Percentiles rank a stretch among this genome's conserved stretches.
Conservation (phyloP, 495 filamentous ascomycete species). For the Penicillium atrosanguineum region DNA sequence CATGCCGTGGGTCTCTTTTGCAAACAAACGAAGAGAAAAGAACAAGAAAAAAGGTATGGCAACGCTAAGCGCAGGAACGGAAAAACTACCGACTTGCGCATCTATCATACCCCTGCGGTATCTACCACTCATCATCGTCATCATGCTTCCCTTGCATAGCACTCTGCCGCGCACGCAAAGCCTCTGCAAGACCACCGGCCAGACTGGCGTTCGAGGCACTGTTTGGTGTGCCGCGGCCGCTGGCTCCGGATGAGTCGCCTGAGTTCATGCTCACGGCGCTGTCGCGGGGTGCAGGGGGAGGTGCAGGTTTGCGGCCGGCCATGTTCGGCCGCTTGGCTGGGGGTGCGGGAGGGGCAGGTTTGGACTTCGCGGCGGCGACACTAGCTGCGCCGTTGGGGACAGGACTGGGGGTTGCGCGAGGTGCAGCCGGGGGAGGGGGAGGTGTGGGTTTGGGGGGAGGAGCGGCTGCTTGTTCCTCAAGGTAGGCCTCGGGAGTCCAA, state of each 20-base stretch:
- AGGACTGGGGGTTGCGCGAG: conserved; percentile 40
- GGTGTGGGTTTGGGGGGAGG: conserved; percentile 45
- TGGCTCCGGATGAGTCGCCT: conserved; percentile 57
- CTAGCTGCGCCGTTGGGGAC: conserved; percentile 50
- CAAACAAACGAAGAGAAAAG: conserved; percentile 4
- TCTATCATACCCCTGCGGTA: background rate
- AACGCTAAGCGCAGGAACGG: conserved; percentile 31
- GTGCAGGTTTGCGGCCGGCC: conserved; percentile 62
- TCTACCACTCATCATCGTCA: conserved; percentile 69
- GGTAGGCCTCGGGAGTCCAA: conserved; percentile 91
- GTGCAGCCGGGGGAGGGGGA: conserved; percentile 59
- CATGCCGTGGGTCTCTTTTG: conserved; percentile 8
- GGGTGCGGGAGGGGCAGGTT: conserved; percentile 76
- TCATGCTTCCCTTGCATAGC: conserved; percentile 61
- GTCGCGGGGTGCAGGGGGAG: conserved; percentile 62
- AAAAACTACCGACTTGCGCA: conserved; percentile 12
- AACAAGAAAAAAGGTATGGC: conserved; percentile 9
- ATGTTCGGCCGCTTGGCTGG: conserved; percentile 79
- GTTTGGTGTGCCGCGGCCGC: conserved; percentile 65
- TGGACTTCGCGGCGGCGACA: conserved; percentile 55
- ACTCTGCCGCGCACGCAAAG: conserved; percentile 68
- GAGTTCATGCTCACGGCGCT: conserved; percentile 72
- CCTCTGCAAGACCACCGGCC: conserved; percentile 82
- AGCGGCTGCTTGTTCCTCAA: conserved; percentile 66
- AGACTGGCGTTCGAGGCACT: conserved; percentile 67